A percentile compares a stretch with the other conserved stretches of the same genome.
phyloP scores from a whole-genome alignment of 2,329 filamentous ascomycete genomes.

The Aspergillus tamarii region DNA sequence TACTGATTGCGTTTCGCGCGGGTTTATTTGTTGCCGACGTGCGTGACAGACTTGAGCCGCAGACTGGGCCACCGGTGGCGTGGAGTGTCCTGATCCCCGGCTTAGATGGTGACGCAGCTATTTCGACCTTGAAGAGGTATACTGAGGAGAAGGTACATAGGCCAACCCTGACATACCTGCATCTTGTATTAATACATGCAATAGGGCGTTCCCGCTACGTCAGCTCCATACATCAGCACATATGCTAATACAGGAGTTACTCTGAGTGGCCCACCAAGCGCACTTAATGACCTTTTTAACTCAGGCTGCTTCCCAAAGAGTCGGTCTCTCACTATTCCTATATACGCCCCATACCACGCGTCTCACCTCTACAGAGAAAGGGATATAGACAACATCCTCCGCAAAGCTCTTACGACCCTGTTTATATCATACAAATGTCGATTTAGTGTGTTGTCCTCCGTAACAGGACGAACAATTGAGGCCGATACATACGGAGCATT shows the following conservation, averaged over 20 bases:
- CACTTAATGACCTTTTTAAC: not conserved
- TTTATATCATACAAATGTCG: not conserved
- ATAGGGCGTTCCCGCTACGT: not conserved
- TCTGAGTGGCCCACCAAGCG: slow-evolving; percentile 1
- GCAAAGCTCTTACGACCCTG: not conserved
- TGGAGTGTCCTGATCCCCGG: not conserved
- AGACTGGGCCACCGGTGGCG: not conserved
- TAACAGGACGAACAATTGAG: not conserved
- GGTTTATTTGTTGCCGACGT: slow-evolving; percentile 3
- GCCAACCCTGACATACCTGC: too few species aligned
- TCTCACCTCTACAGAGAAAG: not conserved
- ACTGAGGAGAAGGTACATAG: not conserved
- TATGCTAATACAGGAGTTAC: slow-evolving; percentile 3
- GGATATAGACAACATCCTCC: not conserved
- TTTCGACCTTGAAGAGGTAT: not conserved
- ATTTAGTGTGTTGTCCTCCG: not conserved
- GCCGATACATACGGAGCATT: not conserved
- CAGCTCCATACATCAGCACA: slow-evolving; percentile 8
- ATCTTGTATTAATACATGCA: not conserved
- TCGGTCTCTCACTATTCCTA: not conserved
- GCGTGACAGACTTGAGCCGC: not conserved
- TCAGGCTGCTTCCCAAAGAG: not conserved
- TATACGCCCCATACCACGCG: slow-evolving; percentile 8
- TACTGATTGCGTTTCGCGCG: slow-evolving; percentile 4
- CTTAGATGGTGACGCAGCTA: not conserved